Conservation (phyloP, 2,329 filamentous ascomycete genomes). For the Acrodontium crateriforme region DNA sequence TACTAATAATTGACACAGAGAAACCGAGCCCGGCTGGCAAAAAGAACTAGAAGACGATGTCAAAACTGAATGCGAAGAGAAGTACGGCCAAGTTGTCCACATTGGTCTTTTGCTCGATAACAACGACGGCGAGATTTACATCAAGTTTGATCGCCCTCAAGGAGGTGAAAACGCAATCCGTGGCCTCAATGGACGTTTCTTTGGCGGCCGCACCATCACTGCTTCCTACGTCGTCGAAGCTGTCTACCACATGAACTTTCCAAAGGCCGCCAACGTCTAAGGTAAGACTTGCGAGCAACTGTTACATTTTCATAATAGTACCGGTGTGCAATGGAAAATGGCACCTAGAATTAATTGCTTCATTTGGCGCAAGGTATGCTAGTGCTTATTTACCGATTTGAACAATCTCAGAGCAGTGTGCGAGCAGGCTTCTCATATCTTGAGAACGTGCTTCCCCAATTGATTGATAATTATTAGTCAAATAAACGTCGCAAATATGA, state of each 20-base stretch:
- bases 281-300: no score
- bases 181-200: conserved; percentile 91
- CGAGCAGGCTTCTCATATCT: no score
- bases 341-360: no score
- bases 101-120: conserved; percentile 67
- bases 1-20: conserved; percentile 45
- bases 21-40: conserved; percentile 71
- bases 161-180: conserved; percentile 96
- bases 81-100: conserved; percentile 96
- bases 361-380: no score
- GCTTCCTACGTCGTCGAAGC: conserved; percentile 94
- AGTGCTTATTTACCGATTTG: no score
- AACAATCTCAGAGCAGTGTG: no score
- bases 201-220: conserved; percentile 83
- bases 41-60: conserved; percentile 93
- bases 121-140: conserved; percentile 93
- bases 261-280: conserved; percentile 17
- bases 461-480: no score
- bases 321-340: no score
- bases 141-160: conserved; percentile 93
- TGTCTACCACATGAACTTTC: conserved; percentile 56
- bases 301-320: no score
- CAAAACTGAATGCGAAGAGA: conserved; percentile 78
- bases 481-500: no score
- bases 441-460: no score